Conservation (phyloP, 2,329 filamentous ascomycete genomes). For the Cadophora sp. region DNA sequence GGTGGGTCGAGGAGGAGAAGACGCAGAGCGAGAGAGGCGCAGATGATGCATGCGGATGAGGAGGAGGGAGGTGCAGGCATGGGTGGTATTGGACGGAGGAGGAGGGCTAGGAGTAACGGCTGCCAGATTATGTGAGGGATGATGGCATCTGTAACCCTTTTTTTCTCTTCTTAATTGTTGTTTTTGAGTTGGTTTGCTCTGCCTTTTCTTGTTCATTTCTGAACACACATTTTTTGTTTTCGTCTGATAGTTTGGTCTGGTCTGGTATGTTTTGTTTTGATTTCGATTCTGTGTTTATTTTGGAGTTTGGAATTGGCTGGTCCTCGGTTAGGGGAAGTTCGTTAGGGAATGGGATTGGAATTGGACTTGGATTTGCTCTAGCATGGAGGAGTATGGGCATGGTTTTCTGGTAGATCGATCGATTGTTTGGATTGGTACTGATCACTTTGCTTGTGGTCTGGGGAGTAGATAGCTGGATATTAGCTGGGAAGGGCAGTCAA, state of each 20-base stretch:
- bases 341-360: background rate
- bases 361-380: background rate
- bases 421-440: background rate
- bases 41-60: conserved; percentile 80
- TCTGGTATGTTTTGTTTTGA: background rate
- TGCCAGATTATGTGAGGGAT: conserved; percentile 68
- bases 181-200: background rate
- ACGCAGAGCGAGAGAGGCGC: conserved; percentile 80
- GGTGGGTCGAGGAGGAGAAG: conserved; percentile 72
- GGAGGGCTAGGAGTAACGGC: conserved; percentile 68
- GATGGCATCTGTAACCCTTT: background rate
- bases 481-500: background rate
- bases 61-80: conserved; percentile 68
- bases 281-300: background rate
- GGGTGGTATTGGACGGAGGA: conserved; percentile 53
- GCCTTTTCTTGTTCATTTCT: background rate
- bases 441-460: background rate
- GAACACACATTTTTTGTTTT: too few relatives aligned
- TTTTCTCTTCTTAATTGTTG: background rate
- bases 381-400: conserved; percentile 9
- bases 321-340: background rate
- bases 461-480: background rate
- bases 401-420: conserved; percentile 12
- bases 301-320: background rate
- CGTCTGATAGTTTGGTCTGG: background rate